These are phyloP conservation scores for Xylaria nigripes DNA, from an alignment of 495 filamentous ascomycete genomes.

Conservation along the genomic window DNA sequence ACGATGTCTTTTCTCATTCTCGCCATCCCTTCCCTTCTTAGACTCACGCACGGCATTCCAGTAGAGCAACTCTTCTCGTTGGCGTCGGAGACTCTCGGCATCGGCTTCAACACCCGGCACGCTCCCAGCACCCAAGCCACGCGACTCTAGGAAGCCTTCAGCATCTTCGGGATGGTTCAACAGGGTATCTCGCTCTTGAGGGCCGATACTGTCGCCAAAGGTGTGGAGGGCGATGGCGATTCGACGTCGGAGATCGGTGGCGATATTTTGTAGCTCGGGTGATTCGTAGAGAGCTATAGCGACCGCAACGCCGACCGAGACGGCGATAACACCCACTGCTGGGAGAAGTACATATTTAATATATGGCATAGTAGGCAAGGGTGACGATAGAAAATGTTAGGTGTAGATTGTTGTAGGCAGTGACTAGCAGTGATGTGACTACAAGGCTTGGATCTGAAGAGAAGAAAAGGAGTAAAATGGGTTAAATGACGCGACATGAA, in stretches of 20 bases:
- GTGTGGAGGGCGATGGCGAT: constrained; percentile 69
- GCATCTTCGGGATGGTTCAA: constrained; percentile 54
- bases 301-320: constrained; percentile 68
- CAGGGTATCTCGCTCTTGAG: constrained; percentile 41
- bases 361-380: constrained; percentile 30
- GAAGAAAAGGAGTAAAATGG: background rate
- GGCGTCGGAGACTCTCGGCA: constrained; percentile 55
- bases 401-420: background rate
- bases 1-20: constrained; percentile 14
- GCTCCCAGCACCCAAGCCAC: constrained; percentile 37
- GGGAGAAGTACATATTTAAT: constrained; percentile 27
- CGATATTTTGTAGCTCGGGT: constrained; percentile 68
- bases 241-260: constrained; percentile 66
- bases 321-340: constrained; percentile 68
- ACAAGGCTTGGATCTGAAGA: background rate
- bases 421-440: background rate
- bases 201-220: constrained; percentile 68
- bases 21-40: constrained; percentile 28
- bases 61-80: constrained; percentile 66
- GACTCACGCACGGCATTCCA: constrained; percentile 46
- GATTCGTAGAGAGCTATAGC: constrained; percentile 81
- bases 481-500: background rate
- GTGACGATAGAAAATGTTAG: constrained; percentile 18
- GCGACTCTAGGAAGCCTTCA: constrained; percentile 44
- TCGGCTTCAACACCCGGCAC: constrained; percentile 57